These are phyloP conservation scores for Crataegus laevigata DNA, from an alignment of 306 rosid genomes.

Conservation along the genomic window DNA sequence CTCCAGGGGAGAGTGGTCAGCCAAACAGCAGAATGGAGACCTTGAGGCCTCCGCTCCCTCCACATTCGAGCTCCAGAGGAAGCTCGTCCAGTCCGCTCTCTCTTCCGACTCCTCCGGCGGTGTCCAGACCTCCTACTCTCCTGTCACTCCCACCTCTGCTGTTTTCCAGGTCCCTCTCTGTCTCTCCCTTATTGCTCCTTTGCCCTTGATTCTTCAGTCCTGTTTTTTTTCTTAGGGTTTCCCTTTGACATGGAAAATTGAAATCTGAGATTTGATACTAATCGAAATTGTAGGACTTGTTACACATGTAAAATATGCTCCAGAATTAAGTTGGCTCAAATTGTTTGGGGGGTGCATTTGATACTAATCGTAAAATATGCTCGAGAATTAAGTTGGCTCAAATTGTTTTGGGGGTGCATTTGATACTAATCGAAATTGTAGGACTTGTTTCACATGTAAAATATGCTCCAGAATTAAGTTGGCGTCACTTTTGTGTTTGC, in stretches of 20 bases:
- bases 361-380: too few species aligned
- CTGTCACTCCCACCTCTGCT: slow-evolving; percentile 54
- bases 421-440: too few species aligned
- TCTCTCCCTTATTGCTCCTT: neutral
- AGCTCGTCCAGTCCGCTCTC: slow-evolving; percentile 59
- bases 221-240: neutral
- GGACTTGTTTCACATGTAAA: too few species aligned
- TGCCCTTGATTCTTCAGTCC: neutral
- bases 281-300: too few species aligned
- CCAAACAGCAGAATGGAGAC: slow-evolving; percentile 61
- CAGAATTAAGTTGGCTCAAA: too few species aligned
- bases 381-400: too few species aligned
- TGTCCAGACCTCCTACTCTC: slow-evolving; percentile 72
- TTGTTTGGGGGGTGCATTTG: too few species aligned
- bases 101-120: slow-evolving; percentile 63
- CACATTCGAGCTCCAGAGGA: slow-evolving; percentile 65
- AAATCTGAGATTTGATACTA: neutral
- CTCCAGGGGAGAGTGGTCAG: slow-evolving; percentile 65
- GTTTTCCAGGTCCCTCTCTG: slow-evolving; percentile 69
- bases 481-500: too few species aligned
- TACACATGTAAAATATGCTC: too few species aligned
- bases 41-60: slow-evolving; percentile 63
- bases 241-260: neutral
- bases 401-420: too few species aligned
- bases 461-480: too few species aligned